Evolutionary conservation across 495 filamentous ascomycete species (phyloP), one percentile per base, ranked within the genome.

Genomic region (Penicillium herquei): DNA sequence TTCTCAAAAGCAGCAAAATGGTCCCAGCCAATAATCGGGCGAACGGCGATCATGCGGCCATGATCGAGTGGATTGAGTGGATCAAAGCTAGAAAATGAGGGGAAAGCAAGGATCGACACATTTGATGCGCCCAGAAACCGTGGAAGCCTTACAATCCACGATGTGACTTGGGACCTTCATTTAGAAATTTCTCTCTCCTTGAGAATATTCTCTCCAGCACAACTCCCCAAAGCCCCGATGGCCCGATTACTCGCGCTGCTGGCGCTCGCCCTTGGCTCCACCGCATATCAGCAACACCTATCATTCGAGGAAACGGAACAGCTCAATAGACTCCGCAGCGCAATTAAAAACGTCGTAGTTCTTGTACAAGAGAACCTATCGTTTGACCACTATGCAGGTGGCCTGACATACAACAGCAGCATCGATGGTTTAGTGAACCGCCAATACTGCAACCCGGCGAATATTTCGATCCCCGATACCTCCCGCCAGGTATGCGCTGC

Each of bases 301-400:
- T 39, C 37, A 11, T 39, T 39, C 34, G 21, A 39, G 14, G 33
- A 39, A 16, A 17, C 35, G 11, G 35, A 39, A 40, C 49, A 51
- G 37, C 10, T 46, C 18, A 46, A 26, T 32, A 46, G 30, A 12
- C 43, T 46, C 13, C 43, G 43, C 43, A 14, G 43, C 30, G 21
- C 43, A 26, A 77, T 78, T 64, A 71, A 72, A 59, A 74, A 78
- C 52, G 70, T 78, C 16, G 73, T 78, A 39, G 70, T 75, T 16
- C 60, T 78, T 14, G 67, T 75, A 11, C 68, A 75, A 52, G 75
- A 78, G 45, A 78, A 78, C 59, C 64, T 73, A 9, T 74, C 74
- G 3, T 76, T 77, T 50, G 75, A 78, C 63, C 66, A 68, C 44
- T 70, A 76, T 33, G 68, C 70, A 12, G 75, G 75, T 26, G 74